Percentiles rank a stretch among this genome's conserved stretches.
Conservation (phyloP, 2,329 filamentous ascomycete genomes). For the Pseudopyrenochaeta lycopersici region DNA sequence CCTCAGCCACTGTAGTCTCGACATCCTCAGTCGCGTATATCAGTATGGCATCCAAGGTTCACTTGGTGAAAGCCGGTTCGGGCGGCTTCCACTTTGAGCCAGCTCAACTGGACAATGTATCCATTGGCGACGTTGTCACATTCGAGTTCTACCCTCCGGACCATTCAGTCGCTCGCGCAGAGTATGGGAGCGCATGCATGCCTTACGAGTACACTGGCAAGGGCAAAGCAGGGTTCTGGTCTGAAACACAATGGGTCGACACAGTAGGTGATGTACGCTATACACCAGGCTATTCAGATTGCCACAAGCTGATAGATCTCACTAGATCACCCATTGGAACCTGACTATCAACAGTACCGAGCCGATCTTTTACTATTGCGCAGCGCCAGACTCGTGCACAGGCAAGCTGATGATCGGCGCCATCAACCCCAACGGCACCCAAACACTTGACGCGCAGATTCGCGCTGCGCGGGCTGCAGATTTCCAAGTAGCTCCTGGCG, state of each 20-base stretch:
- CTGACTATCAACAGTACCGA: slow-evolving; percentile 35
- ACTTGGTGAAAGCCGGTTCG: slow-evolving; percentile 47
- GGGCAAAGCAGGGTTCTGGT: slow-evolving; percentile 32
- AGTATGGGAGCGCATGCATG: slow-evolving; percentile 47
- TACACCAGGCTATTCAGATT: background rate
- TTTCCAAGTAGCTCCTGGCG: slow-evolving; percentile 43
- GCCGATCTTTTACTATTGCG: slow-evolving; percentile 44
- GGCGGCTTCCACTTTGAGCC: slow-evolving; percentile 41
- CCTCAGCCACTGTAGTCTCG: too few relatives aligned
- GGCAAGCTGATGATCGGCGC: slow-evolving; percentile 75
- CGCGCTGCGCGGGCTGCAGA: slow-evolving; percentile 16
- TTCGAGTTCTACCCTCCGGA: slow-evolving; percentile 47
- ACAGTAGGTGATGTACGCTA: slow-evolving; percentile 25
- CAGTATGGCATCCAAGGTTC: slow-evolving; percentile 4
- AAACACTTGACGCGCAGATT: slow-evolving; percentile 27
- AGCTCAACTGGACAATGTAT: slow-evolving; percentile 37
- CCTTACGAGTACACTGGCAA: slow-evolving; percentile 39
- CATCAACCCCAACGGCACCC: slow-evolving; percentile 65
- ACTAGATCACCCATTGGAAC: slow-evolving; percentile 28
- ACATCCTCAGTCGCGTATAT: too few relatives aligned
- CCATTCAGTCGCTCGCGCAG: slow-evolving; percentile 50
- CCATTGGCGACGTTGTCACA: slow-evolving; percentile 43
- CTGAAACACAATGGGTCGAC: slow-evolving; percentile 20
- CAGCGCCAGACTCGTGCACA: slow-evolving; percentile 70
- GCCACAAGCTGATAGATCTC: slow-evolving; percentile 1